Conservation (phyloP, 1,284 basidiomycete genomes). For the Fistulina hepatica region DNA sequence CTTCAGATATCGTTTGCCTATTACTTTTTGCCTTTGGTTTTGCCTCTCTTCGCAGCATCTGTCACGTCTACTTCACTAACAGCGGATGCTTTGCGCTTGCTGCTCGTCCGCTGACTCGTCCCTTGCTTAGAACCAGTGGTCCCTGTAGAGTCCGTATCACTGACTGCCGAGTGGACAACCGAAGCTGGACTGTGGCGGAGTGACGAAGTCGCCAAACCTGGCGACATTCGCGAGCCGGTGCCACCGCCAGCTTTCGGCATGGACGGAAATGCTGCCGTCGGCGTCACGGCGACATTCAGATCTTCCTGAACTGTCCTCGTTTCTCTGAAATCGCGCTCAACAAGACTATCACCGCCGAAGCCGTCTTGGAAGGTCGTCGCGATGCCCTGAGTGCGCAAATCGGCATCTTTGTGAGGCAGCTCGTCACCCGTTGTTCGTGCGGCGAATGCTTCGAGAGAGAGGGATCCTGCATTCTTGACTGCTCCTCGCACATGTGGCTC, state of each 20-base stretch:
- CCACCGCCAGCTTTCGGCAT: constrained; percentile 15
- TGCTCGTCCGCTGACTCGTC: too few species aligned
- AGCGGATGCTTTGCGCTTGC: too few species aligned
- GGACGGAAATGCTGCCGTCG: constrained; percentile 6
- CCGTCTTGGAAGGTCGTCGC: constrained; percentile 55
- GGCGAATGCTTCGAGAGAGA: constrained; percentile 64
- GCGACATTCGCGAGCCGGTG: constrained; percentile 27
- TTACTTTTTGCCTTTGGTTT: too few species aligned
- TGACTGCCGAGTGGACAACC: constrained; percentile 29
- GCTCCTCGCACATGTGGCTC: constrained; percentile 24
- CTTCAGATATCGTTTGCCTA: too few species aligned
- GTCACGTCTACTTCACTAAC: too few species aligned
- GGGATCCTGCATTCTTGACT: constrained; percentile 55
- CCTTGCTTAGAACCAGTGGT: too few species aligned
- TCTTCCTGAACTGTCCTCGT: constrained; percentile 32
- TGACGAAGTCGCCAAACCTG: constrained; percentile 37
- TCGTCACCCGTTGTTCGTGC: constrained; percentile 53
- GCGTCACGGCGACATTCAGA: constrained; percentile 13
- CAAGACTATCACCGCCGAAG: constrained; percentile 48
- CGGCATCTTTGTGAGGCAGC: constrained; percentile 26
- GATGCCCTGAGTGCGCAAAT: constrained; percentile 31
- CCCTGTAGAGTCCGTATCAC: too few species aligned
- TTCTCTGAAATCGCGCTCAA: constrained; percentile 67
- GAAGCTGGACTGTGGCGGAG: too few species aligned
- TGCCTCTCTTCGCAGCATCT: too few species aligned